Evolutionary conservation across 2,329 filamentous ascomycete species (phyloP), one percentile per base, ranked within the genome.

Genomic region (Talaromyces albobiverticillius): DNA sequence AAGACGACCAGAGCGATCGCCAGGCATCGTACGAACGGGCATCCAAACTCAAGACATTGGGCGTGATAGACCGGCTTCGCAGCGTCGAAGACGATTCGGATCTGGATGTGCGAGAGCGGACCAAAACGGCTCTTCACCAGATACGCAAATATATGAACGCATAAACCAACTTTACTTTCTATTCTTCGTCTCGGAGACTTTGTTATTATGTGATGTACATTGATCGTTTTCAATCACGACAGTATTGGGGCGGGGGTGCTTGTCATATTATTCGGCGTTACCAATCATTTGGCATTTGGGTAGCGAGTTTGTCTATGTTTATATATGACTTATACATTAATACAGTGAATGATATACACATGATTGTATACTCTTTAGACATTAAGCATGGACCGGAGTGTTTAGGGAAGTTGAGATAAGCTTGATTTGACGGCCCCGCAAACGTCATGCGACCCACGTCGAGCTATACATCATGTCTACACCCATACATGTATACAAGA

Each of bases 91-190:
- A 82, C 58, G 93, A 97, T 71, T 71, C 77, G 2, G 90, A 95
- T 64, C 71, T 94, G 54, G 90, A 96, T 69, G 88, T 96, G 20
- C 79, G 87, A 50, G 90, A 97, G 75, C 77, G 90, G 59, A 90
- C 89, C 1, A 95, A 92, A 75, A 86, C 84, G 41, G 91, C 90
- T 1, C 72, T 87, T 11, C 86, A 86, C 75, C 85, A 92, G 71
- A 82, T 94, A 72, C 84, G 64, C 10, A 40, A 45, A 16, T 51
- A 51, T 26, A 34, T 53, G 34, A 46, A 54, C 40, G 25, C 25
- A 36, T 54, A 56, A 34, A 16, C 7, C n/a, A n/a, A n/a, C n/a
- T n/a, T n/a, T 13, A 20, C 32, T 48, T 26, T 51, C 16, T 22
- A 2, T 13, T 29, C 22, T n/a, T 26, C 16, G 4, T 29, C 20